phyloP scores from a whole-genome alignment of 2,329 filamentous ascomycete genomes.

The Aspergillus japonicus region DNA sequence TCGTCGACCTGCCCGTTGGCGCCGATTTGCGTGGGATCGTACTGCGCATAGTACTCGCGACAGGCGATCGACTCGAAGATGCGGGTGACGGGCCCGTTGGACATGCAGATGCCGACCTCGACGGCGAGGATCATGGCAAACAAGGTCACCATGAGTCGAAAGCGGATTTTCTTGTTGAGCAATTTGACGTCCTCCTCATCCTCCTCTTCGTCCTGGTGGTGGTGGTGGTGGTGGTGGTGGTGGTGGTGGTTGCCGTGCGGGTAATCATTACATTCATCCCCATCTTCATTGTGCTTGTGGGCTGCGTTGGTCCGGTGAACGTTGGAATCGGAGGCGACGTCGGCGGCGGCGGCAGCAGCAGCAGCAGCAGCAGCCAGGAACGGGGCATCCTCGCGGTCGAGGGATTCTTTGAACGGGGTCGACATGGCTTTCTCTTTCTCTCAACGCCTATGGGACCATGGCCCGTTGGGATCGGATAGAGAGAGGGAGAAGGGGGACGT shows the following conservation, averaged over 20 bases:
- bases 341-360: no score
- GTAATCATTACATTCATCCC: not conserved
- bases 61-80: constrained; percentile 53
- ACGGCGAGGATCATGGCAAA: constrained; percentile 45
- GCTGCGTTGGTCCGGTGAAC: constrained; percentile 10
- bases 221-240: no score
- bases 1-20: constrained; percentile 46
- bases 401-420: constrained; percentile 23
- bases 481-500: not conserved
- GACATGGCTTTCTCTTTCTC: constrained; percentile 20
- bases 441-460: constrained; percentile 1
- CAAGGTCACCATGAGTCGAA: constrained; percentile 42
- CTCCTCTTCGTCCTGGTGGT: no score
- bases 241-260: no score
- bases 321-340: constrained; percentile 12
- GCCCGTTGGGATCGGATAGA: not conserved
- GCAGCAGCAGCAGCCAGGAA: constrained; percentile 21
- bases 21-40: constrained; percentile 46
- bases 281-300: not conserved
- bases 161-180: constrained; percentile 29
- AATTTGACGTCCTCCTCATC: constrained; percentile 9
- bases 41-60: constrained; percentile 43
- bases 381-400: constrained; percentile 33
- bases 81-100: constrained; percentile 47
- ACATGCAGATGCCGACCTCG: constrained; percentile 48